phyloP scores from a whole-genome alignment of 352 stramenopile genomes.

The Blastocystis hominis region DNA sequence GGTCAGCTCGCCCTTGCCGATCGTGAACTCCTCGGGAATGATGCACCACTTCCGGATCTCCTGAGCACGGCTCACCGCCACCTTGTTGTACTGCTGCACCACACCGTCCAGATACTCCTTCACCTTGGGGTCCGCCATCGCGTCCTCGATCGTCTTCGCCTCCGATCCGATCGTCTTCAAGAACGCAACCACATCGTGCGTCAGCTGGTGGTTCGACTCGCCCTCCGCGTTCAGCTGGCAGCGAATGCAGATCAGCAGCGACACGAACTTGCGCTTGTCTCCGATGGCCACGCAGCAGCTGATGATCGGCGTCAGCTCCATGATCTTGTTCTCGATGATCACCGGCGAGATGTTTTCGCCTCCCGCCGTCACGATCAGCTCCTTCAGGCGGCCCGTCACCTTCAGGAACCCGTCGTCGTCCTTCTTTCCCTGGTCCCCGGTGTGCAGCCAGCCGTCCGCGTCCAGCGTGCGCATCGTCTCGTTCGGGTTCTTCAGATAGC shows the following conservation, averaged over 20 bases:
- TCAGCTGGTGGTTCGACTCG: conserved; percentile 72
- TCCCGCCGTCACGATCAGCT: conserved; percentile 75
- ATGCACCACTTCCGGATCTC: conserved; percentile 74
- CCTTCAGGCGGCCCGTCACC: conserved; percentile 65
- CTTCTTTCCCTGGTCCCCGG: conserved; percentile 79
- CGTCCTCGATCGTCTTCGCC: conserved; percentile 73
- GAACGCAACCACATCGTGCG: conserved; percentile 67
- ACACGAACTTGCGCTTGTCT: conserved; percentile 81
- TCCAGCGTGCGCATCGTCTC: conserved; percentile 78
- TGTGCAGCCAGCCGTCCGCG: conserved; percentile 80
- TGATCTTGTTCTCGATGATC: conserved; percentile 79
- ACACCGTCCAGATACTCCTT: conserved; percentile 70
- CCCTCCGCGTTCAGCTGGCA: conserved; percentile 73
- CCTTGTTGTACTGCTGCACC: conserved; percentile 62
- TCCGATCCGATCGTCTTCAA: conserved; percentile 66
- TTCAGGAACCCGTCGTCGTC: conserved; percentile 67
- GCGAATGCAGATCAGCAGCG: conserved; percentile 74
- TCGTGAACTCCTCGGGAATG: conserved; percentile 78
- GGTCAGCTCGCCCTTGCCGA: conserved; percentile 79
- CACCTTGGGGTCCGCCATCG: conserved; percentile 68
- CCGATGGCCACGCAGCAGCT: conserved; percentile 83
- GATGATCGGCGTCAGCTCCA: conserved; percentile 73
- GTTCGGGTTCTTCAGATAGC: conserved; percentile 65
- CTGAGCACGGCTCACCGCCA: conserved; percentile 61
- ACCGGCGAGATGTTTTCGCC: conserved; percentile 85